Percentiles rank a stretch among this genome's conserved stretches.
These are phyloP conservation scores for Esteya vermicola DNA, from an alignment of 2,329 filamentous ascomycete species.

Conservation along the genomic window DNA sequence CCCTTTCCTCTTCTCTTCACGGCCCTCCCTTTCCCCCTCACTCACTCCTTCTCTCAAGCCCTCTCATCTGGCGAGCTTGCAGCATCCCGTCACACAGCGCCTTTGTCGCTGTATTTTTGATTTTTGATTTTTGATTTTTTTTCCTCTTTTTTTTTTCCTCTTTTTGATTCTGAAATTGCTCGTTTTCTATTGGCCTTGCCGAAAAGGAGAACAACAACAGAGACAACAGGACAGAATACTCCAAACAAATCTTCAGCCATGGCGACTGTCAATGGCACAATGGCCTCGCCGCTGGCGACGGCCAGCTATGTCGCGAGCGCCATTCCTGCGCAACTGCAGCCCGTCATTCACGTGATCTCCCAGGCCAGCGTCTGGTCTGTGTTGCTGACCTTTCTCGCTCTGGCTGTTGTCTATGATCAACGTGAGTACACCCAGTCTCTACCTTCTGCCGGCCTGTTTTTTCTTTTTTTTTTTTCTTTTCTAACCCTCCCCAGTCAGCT, in stretches of 20 bases:
- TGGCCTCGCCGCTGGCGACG: slow-evolving; percentile 53
- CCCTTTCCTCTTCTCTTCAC: too few species aligned
- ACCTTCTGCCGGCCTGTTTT: slow-evolving; percentile 21
- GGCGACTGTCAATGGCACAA: slow-evolving; percentile 39
- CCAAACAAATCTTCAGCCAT: neutral
- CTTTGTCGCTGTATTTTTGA: too few species aligned
- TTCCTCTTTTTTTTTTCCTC: too few species aligned
- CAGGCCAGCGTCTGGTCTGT: slow-evolving; percentile 48
- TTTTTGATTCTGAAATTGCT: too few species aligned
- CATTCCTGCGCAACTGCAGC: slow-evolving; percentile 41
- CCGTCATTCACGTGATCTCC: slow-evolving; percentile 39
- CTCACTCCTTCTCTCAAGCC: too few species aligned
- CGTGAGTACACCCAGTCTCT: slow-evolving; percentile 36
- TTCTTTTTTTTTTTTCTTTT: neutral
- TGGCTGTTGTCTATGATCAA: slow-evolving; percentile 78
- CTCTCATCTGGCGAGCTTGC: neutral
- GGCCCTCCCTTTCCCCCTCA: too few species aligned
- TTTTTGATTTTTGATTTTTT: too few species aligned
- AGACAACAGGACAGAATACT: too few species aligned
- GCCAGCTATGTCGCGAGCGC: slow-evolving; percentile 34
- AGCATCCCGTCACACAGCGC: neutral
- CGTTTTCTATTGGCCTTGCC: too few species aligned
- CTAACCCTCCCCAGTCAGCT: slow-evolving; percentile 43
- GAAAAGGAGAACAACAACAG: too few species aligned
- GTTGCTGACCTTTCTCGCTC: slow-evolving; percentile 52